Evolutionary conservation across 805 yeast genomes (phyloP).

Genomic region (Starmerella stigmatis): DNA sequence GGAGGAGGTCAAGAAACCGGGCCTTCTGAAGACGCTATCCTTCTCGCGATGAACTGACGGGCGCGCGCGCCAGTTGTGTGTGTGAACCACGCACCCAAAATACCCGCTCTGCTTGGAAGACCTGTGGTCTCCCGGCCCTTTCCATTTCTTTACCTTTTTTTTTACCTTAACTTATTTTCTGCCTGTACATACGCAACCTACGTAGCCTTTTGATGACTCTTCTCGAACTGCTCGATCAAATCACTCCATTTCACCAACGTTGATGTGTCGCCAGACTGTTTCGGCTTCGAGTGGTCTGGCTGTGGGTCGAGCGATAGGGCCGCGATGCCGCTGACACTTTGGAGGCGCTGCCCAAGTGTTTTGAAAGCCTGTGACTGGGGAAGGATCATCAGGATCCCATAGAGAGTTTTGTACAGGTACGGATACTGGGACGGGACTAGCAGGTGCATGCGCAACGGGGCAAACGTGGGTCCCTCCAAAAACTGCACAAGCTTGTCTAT

Average conservation of each 20-base stretch:
- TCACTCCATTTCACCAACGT: slow-evolving; percentile 32
- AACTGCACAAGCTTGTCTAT: slow-evolving; percentile 82
- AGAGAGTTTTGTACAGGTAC: slow-evolving; percentile 71
- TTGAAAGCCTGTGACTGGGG: slow-evolving; percentile 90
- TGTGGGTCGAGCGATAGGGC: slow-evolving; percentile 25
- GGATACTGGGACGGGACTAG: slow-evolving; percentile 78
- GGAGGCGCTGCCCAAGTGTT: slow-evolving; percentile 66
- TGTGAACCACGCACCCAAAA: too few species aligned
- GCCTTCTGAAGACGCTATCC: slow-evolving; percentile 15
- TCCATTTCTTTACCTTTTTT: too few species aligned
- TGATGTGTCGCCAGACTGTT: neutral
- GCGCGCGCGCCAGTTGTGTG: too few species aligned
- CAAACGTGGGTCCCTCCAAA: slow-evolving; percentile 85
- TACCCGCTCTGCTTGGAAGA: too few species aligned
- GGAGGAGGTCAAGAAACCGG: slow-evolving; percentile 17
- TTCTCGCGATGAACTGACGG: neutral
- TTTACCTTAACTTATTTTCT: neutral
- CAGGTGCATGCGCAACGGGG: slow-evolving; percentile 75
- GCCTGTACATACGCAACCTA: neutral
- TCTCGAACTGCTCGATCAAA: slow-evolving; percentile 21
- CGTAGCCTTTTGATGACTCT: neutral
- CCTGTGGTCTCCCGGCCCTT: too few species aligned
- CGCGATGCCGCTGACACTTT: slow-evolving; percentile 39
- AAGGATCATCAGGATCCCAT: slow-evolving; percentile 83
- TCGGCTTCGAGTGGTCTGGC: slow-evolving; percentile 18